These are phyloP conservation scores for Cadophora sp. DNA, from an alignment of 2,329 filamentous ascomycete species.

Conservation along the genomic window DNA sequence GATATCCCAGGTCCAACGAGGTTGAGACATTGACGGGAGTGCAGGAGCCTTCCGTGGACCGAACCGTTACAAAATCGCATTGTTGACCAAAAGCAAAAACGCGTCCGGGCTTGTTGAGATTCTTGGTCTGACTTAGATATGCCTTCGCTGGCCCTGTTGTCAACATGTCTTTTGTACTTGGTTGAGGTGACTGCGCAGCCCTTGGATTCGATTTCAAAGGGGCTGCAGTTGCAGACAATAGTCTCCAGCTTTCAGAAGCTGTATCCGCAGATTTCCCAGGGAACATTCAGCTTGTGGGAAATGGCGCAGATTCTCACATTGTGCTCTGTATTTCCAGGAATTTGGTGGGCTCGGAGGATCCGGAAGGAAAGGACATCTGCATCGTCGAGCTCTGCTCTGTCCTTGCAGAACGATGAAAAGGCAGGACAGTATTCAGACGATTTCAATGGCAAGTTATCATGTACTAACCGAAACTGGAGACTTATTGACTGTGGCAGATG, in stretches of 20 bases:
- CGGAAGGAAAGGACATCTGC: conserved; percentile 29
- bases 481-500: conserved; percentile 33
- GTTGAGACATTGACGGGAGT: conserved; percentile 1
- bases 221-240: conserved; percentile 27
- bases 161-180: conserved; percentile 28
- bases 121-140: conserved; percentile 1
- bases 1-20: conserved; percentile 2
- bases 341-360: conserved; percentile 36
- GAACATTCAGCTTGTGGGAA: conserved; percentile 31
- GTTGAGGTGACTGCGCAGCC: conserved; percentile 11
- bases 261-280: conserved; percentile 29
- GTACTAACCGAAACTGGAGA: neutral
- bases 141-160: conserved; percentile 17
- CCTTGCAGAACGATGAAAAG: conserved; percentile 8
- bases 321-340: conserved; percentile 36
- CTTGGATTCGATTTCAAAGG: conserved; percentile 19
- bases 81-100: conserved; percentile 15
- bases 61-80: neutral
- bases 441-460: conserved; percentile 32
- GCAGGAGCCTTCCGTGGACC: neutral
- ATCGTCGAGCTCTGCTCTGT: conserved; percentile 30
- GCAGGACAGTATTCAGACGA: conserved; percentile 26
- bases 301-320: conserved; percentile 36
- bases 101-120: neutral
- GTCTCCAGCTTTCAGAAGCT: conserved; percentile 30